These are phyloP conservation scores for Penstemon newberryi DNA, from an alignment of 257 asterid species.

Conservation along the genomic window DNA sequence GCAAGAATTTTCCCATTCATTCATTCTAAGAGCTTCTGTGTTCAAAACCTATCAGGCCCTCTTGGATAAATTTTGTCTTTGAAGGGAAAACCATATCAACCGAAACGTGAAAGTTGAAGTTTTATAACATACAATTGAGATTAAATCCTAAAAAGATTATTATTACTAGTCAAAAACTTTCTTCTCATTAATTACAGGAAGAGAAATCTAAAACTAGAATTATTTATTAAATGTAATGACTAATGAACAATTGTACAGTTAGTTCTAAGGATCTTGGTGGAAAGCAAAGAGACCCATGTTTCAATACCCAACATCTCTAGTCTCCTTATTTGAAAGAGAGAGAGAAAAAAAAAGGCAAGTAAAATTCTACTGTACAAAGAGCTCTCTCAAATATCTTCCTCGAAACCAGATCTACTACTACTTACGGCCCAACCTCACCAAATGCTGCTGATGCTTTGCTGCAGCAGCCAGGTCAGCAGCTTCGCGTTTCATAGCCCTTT, in stretches of 20 bases:
- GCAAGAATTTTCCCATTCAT: too few relatives aligned
- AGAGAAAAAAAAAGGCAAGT: neutral
- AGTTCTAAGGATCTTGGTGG: neutral
- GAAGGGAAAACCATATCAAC: too few relatives aligned
- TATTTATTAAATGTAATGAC: neutral
- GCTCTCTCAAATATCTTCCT: neutral
- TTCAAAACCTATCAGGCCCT: too few relatives aligned
- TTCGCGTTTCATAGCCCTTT: conserved; percentile 77
- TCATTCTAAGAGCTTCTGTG: too few relatives aligned
- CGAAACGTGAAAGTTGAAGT: too few relatives aligned
- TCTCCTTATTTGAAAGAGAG: neutral
- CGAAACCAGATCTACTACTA: conserved; percentile 17
- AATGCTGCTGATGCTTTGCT: conserved; percentile 67
- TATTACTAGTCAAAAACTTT: too few relatives aligned
- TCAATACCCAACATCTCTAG: conserved; percentile 12
- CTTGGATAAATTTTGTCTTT: too few relatives aligned
- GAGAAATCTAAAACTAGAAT: too few relatives aligned
- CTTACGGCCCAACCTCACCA: conserved; percentile 62
- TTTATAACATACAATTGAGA: too few relatives aligned
- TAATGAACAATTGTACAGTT: conserved; percentile 10
- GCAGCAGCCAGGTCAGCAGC: conserved; percentile 89
- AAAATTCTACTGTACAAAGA: neutral
- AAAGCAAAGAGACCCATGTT: neutral
- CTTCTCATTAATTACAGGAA: too few relatives aligned
- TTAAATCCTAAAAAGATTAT: too few relatives aligned